Conservation (phyloP, 1,284 basidiomycete species). For the Macrocystidia cucumis region DNA sequence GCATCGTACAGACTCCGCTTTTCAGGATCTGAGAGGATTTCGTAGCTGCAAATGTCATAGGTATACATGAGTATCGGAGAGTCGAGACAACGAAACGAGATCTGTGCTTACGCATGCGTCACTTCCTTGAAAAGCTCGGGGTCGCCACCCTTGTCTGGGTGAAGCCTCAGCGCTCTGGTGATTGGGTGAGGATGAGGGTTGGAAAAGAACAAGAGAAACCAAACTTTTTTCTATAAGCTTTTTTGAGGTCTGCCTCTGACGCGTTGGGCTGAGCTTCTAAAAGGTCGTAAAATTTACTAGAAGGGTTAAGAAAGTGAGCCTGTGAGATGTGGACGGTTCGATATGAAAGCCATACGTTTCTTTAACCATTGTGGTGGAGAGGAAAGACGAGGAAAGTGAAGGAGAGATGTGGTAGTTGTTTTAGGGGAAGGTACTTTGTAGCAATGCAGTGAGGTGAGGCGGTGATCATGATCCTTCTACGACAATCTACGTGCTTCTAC, state of each 20-base stretch:
- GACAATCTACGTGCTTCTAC: conserved; percentile 32
- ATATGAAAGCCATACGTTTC: conserved; percentile 47
- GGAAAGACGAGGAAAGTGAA: conserved; percentile 12
- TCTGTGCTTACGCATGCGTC: conserved; percentile 85
- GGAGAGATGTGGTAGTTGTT: conserved; percentile 13
- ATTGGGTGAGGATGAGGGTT: conserved; percentile 11
- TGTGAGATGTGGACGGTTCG: conserved; percentile 1
- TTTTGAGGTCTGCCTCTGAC: conserved; percentile 82
- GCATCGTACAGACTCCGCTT: conserved; percentile 87
- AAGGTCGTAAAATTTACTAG: conserved; percentile 86
- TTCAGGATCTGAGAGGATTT: conserved; percentile 87
- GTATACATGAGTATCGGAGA: conserved; percentile 5
- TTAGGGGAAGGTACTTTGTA: conserved; percentile 11
- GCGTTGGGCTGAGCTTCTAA: conserved; percentile 76
- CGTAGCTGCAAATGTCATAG: conserved; percentile 70
- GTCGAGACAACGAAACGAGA: conserved; percentile 4
- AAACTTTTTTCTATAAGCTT: conserved; percentile 92
- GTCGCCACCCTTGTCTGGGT: conserved; percentile 97
- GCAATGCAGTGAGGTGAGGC: no score
- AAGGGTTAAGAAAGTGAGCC: conserved; percentile 8
- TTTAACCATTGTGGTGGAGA: conserved; percentile 48
- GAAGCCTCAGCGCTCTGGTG: conserved; percentile 75
- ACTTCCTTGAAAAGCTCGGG: conserved; percentile 98
- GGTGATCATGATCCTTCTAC: conserved; percentile 33
- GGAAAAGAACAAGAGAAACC: conserved; percentile 9